phyloP scores from a whole-genome alignment of 208 protist genomes.

The Trichomonas vaginalis region DNA sequence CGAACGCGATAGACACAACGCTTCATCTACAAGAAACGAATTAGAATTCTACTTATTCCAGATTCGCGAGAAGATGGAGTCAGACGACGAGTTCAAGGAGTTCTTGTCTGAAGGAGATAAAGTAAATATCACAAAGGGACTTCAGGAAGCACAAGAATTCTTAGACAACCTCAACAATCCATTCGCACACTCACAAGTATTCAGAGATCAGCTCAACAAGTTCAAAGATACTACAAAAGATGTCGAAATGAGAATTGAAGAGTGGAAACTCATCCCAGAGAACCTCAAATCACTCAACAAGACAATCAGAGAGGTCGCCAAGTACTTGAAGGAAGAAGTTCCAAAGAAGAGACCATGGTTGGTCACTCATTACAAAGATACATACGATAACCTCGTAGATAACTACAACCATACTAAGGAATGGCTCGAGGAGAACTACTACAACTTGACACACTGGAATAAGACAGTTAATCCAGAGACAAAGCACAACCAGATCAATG shows the following conservation, averaged over 20 bases:
- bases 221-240: neutral
- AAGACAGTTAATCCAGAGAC: neutral
- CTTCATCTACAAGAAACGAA: neutral
- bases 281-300: neutral
- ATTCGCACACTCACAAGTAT: neutral
- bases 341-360: constrained; percentile 3
- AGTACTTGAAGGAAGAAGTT: neutral
- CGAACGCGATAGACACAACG: neutral
- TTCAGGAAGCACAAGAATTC: neutral
- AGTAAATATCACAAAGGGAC: neutral
- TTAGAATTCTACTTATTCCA: neutral
- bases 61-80: neutral
- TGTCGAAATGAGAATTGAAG: neutral
- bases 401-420: neutral
- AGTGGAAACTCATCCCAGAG: neutral
- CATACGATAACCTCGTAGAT: neutral
- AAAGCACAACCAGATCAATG: neutral
- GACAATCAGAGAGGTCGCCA: neutral
- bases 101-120: neutral
- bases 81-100: neutral
- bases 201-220: neutral
- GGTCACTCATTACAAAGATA: neutral
- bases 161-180: neutral
- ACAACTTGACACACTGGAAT: neutral
- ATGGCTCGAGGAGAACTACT: neutral